A percentile compares a stretch with the other conserved stretches of the same genome.
These are phyloP conservation scores for Dioscorea cayenensis DNA, from an alignment of 116 monocot genomes.

Conservation along the genomic window DNA sequence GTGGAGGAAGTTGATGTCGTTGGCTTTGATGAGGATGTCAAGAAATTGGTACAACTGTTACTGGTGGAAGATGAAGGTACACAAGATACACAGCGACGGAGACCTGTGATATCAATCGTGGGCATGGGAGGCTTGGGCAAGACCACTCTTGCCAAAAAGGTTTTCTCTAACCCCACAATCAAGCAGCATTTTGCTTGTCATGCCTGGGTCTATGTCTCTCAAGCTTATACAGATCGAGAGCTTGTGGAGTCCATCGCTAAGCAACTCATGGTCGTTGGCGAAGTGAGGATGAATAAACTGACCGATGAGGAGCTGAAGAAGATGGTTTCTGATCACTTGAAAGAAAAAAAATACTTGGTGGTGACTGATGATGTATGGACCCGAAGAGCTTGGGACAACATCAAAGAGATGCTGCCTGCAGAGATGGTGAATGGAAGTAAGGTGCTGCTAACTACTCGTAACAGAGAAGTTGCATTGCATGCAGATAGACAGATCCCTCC, in stretches of 20 bases:
- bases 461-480: slow-evolving; percentile 7
- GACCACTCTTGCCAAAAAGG: slow-evolving; percentile 16
- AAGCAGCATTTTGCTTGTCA: not conserved
- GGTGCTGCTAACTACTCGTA: slow-evolving; percentile 24
- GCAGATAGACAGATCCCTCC: slow-evolving; percentile 7
- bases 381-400: slow-evolving; percentile 4
- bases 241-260: not conserved
- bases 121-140: slow-evolving; percentile 26
- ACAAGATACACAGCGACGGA: not conserved
- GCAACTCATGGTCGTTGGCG: not conserved
- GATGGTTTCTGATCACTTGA: not conserved
- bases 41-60: not conserved
- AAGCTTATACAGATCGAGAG: not conserved
- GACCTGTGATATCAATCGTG: slow-evolving; percentile 7
- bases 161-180: not conserved
- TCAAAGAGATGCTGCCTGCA: slow-evolving; percentile 6
- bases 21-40: slow-evolving; percentile 8
- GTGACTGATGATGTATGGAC: slow-evolving; percentile 36
- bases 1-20: not conserved
- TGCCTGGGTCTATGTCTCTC: slow-evolving; percentile 4
- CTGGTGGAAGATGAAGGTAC: not conserved
- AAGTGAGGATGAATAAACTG: not conserved
- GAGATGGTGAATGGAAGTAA: slow-evolving; percentile 16
- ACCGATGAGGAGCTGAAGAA: not conserved
- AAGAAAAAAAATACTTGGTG: slow-evolving; percentile 6